Evolutionary conservation across 495 filamentous ascomycete species (phyloP), one percentile per base, ranked within the genome.

Genomic region (Alectoria sarmentosa): DNA sequence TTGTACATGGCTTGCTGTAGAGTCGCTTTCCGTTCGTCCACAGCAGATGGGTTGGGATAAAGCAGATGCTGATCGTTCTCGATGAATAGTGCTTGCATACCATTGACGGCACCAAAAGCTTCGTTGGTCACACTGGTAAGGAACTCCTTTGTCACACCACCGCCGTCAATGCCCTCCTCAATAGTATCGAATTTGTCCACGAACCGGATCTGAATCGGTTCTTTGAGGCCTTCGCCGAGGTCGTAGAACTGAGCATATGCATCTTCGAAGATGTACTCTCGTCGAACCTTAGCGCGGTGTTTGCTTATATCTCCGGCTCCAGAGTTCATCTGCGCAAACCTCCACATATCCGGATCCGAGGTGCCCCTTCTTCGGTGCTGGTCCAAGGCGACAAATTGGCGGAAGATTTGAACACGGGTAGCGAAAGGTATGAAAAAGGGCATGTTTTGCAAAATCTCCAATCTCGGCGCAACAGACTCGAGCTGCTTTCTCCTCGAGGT

Each of bases 91-190:
- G 78, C 75, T 30, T 79, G 70, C 2, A 75, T 73, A 26, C 77
- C 76, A 37, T 79, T 76, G 19, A 75, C 72, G 7, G 83, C 80
- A 52, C 79, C 81, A 72, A 99, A 97, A 14, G 92, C 92, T 73
- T 97, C 89, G 9, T 82, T 88, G 3, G 91, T 96, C 21, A 97
- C 84, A 67, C 90, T 94, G 0, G 89, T 96, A 37, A 98, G 79
- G 69, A 99, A 99, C 69, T 99, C 94, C 70, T 99, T 99, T 19
- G 93, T 98, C 21, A 99, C 94, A 54, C 94, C 94, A 37, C 94
- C 94, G 0, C 94, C 94, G 72, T 99, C 94, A 65, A 99, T 97
- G 38, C 94, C 94, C 9, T 94, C 92, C 76, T 99, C 94, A 34
- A 83, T 79, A 4, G 86, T 85, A 61, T 88, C 87, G 67, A 96